These are phyloP conservation scores for Phialophora verrucosa DNA, from an alignment of 2,329 filamentous ascomycete genomes.

Conservation along the genomic window DNA sequence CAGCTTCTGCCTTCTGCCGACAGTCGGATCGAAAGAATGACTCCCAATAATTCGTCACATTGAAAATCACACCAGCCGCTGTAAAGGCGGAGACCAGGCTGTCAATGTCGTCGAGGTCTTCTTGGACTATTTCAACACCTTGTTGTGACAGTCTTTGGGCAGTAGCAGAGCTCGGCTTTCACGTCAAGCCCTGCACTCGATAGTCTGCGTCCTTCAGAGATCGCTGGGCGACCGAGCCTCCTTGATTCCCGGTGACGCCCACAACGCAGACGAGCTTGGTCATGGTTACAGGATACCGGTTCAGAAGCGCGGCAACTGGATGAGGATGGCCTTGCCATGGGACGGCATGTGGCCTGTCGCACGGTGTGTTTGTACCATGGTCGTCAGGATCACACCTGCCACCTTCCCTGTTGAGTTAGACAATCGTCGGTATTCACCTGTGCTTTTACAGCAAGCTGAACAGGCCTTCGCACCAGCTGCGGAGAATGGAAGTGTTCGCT, in stretches of 20 bases:
- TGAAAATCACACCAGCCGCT: slow-evolving; percentile 58
- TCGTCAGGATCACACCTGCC: too few relatives aligned
- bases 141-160: slow-evolving; percentile 53
- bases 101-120: slow-evolving; percentile 57
- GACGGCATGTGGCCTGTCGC: too few relatives aligned
- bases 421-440: too few relatives aligned
- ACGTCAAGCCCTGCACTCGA: slow-evolving; percentile 62
- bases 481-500: too few relatives aligned
- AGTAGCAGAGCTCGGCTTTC: slow-evolving; percentile 52
- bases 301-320: too few relatives aligned
- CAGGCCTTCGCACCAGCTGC: too few relatives aligned
- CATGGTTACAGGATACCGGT: slow-evolving; percentile 10
- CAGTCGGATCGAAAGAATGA: too few relatives aligned
- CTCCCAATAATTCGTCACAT: slow-evolving; percentile 47
- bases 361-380: too few relatives aligned
- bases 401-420: too few relatives aligned
- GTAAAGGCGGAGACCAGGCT: slow-evolving; percentile 54
- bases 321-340: too few relatives aligned
- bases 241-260: slow-evolving; percentile 56
- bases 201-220: slow-evolving; percentile 55
- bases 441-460: too few relatives aligned
- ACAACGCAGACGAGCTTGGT: slow-evolving; percentile 45
- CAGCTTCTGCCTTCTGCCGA: too few relatives aligned
- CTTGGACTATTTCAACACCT: slow-evolving; percentile 60
- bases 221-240: slow-evolving; percentile 59